These are phyloP conservation scores for Hypoxylon sp. DNA, from an alignment of 2,329 filamentous ascomycete genomes.

Conservation along the genomic window DNA sequence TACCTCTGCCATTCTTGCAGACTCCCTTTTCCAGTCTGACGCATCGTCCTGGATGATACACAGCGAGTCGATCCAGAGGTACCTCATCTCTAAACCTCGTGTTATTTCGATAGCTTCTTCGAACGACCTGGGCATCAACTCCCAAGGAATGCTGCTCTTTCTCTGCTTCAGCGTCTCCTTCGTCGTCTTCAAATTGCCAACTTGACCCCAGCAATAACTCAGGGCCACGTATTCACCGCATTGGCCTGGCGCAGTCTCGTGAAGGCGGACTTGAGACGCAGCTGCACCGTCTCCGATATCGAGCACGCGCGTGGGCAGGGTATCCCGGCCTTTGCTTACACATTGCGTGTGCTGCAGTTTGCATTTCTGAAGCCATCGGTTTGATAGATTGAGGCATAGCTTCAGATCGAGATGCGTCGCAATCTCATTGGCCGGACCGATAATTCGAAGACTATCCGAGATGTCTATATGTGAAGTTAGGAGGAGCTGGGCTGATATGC, in stretches of 20 bases:
- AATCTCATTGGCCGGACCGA: not conserved
- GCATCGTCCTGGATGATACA: no score
- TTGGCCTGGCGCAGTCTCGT: not conserved
- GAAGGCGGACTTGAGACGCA: not conserved
- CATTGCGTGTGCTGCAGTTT: not conserved
- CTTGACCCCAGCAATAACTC: slow-evolving; percentile 22
- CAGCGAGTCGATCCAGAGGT: slow-evolving; percentile 24
- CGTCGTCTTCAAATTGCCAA: slow-evolving; percentile 1
- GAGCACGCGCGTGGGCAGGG: not conserved
- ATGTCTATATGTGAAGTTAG: not conserved
- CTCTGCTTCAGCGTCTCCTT: slow-evolving; percentile 1
- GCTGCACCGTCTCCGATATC: not conserved
- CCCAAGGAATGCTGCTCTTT: slow-evolving; percentile 12
- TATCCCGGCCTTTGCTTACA: not conserved
- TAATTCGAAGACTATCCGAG: not conserved
- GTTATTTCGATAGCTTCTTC: slow-evolving; percentile 13
- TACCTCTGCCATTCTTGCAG: slow-evolving; percentile 24
- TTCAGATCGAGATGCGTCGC: not conserved
- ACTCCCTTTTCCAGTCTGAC: slow-evolving; percentile 12
- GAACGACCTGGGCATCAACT: slow-evolving; percentile 9
- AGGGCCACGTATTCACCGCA: not conserved
- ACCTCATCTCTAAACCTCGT: slow-evolving; percentile 10
- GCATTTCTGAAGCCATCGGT: not conserved
- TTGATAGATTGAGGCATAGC: not conserved
- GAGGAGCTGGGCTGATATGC: not conserved